Conservation (phyloP, 2,329 filamentous ascomycete species). For the Arachnomyces sp. region DNA sequence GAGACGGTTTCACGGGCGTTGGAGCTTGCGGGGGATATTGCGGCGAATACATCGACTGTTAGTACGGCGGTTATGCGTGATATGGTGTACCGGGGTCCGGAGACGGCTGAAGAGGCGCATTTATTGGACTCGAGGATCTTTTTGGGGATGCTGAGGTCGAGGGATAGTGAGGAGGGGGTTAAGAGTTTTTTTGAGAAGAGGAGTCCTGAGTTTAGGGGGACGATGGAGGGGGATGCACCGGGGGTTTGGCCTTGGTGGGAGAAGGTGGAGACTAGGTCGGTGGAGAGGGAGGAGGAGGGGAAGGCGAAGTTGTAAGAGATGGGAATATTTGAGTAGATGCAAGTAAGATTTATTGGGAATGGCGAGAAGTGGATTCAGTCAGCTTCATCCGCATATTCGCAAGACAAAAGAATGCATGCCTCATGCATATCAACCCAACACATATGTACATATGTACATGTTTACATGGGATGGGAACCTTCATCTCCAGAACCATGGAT, state of each 20-base stretch:
- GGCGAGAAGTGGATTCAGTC: no score
- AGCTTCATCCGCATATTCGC: no score
- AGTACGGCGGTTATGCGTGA: slow-evolving; percentile 61
- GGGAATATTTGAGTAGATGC: no score
- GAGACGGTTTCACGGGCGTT: slow-evolving; percentile 58
- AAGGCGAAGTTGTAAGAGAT: no score
- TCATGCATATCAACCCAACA: no score
- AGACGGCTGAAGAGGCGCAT: slow-evolving; percentile 60
- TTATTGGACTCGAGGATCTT: slow-evolving; percentile 57
- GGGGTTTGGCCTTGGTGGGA: slow-evolving; percentile 61
- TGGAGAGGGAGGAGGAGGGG: no score
- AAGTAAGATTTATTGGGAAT: no score
- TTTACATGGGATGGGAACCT: no score
- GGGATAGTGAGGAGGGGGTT: slow-evolving; percentile 60
- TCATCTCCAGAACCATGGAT: no score
- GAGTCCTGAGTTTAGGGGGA: slow-evolving; percentile 47
- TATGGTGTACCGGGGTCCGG: slow-evolving; percentile 51
- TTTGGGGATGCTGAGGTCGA: slow-evolving; percentile 53
- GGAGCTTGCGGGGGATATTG: slow-evolving; percentile 58
- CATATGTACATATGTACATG: no score
- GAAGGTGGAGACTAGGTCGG: slow-evolving; percentile 33
- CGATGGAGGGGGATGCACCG: slow-evolving; percentile 48
- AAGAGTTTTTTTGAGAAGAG: slow-evolving; percentile 63
- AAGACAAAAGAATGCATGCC: no score
- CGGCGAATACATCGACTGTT: slow-evolving; percentile 56